Evolutionary conservation across 768 basidiomycete genomes (phyloP), one percentile per base, ranked within the genome.

Genomic region (Filobasidium floriforme): DNA sequence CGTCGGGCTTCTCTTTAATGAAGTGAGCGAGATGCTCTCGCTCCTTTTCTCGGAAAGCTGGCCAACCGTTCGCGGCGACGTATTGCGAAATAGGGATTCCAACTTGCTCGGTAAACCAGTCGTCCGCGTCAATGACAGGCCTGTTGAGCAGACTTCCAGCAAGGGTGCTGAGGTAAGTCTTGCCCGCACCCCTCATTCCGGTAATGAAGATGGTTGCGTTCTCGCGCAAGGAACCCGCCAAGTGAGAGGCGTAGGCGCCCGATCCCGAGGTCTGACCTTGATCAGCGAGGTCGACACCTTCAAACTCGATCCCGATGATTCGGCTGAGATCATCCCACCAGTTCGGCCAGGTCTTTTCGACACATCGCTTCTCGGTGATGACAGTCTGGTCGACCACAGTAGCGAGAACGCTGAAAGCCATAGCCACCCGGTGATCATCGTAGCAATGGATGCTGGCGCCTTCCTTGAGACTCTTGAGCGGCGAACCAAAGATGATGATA

Each of bases 281-380:
- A n/a, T 77, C 76, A 18, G 82, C 77, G 14, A 93, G 80, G 69
- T 97, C 90, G 49, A 91, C 86, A 22, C 94, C 96, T 73, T 88
- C 85, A 37, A 92, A 88, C 59, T 85, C 82, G 66, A 98, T 83
- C 12, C 94, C 94, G 62, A 98, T 92, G 85, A 96, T 96, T 81
- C 90, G 92, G 76, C 90, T 85, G 28, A 99, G 82, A 78, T 98
- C 96, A 75, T 98, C 96, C 93, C 94, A 99, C 91, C 93, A 99
- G 76, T 92, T 93, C 0, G 96, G 96, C 94, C 94, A 99, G 0
- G 94, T 99, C 84, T 99, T 99, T 80, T 94, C 94, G 40, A 99
- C 96, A 74, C 96, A 97, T 62, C 93, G 83, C 80, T 94, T 94
- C 81, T 98, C 94, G 74, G 97, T 92, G 32, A 98, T 82, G 69